phyloP scores from a whole-genome alignment of 306 rosid genomes.

The Lablab purpureus region DNA sequence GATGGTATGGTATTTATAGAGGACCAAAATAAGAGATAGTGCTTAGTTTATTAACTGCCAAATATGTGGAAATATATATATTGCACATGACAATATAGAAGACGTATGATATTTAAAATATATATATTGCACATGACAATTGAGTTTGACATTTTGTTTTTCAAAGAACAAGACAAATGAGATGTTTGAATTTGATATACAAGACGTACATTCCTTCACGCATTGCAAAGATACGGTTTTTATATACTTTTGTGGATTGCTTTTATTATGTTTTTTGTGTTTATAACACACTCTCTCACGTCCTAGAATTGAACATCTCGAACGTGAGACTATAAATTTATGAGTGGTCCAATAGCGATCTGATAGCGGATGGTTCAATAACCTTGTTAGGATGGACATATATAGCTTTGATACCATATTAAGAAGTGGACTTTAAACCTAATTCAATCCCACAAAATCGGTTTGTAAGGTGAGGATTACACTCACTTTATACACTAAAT shows the following conservation, averaged over 20 bases:
- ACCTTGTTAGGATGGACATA: too few relatives aligned
- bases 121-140: background rate
- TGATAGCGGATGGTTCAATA: too few relatives aligned
- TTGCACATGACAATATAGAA: background rate
- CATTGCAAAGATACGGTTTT: background rate
- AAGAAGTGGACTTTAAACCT: too few relatives aligned
- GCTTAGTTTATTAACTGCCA: background rate
- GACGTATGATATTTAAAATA: background rate
- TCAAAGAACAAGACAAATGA: slow-evolving; percentile 32
- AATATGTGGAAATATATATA: background rate
- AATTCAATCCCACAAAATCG: too few relatives aligned
- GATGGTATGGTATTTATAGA: slow-evolving; percentile 1
- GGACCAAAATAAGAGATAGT: background rate
- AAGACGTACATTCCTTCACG: slow-evolving; percentile 20
- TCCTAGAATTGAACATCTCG: too few relatives aligned
- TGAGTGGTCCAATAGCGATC: too few relatives aligned
- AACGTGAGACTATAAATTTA: too few relatives aligned
- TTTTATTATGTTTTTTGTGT: background rate
- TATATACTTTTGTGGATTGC: background rate
- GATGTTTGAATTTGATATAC: slow-evolving; percentile 28
- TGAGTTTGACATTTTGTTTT: background rate
- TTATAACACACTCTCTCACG: background rate
- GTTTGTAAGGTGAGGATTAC: too few relatives aligned
- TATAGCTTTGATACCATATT: too few relatives aligned
- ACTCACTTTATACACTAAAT: too few relatives aligned